A percentile compares a stretch with the other conserved stretches of the same genome.
These are phyloP conservation scores for Hypoxylon fuscum DNA, from an alignment of 495 filamentous ascomycete genomes.

Conservation along the genomic window DNA sequence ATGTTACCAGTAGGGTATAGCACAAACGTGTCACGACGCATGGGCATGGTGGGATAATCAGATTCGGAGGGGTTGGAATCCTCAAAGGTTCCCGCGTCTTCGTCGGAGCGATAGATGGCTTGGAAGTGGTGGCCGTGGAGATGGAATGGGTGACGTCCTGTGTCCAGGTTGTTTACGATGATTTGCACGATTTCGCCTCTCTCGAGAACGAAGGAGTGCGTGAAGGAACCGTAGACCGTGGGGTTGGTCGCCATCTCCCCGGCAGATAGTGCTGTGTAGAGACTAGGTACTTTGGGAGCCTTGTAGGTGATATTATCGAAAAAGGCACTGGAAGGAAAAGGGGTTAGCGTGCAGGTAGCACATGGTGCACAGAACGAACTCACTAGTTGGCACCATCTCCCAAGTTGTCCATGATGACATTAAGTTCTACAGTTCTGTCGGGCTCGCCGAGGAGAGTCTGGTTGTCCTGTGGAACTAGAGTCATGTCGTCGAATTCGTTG, in stretches of 20 bases:
- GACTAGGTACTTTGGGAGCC: conserved; percentile 76
- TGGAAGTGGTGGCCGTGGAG: conserved; percentile 89
- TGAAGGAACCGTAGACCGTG: conserved; percentile 76
- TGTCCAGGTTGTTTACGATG: conserved; percentile 79
- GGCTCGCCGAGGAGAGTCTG: conserved; percentile 63
- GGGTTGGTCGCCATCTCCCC: conserved; percentile 70
- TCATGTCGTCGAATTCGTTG: conserved; percentile 76
- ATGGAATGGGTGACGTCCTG: conserved; percentile 84
- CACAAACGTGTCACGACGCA: conserved; percentile 66
- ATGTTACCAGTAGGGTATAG: conserved; percentile 64
- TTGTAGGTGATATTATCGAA: conserved; percentile 84
- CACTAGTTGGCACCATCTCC: conserved; percentile 80
- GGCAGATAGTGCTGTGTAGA: conserved; percentile 77
- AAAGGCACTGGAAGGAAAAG: conserved; percentile 64
- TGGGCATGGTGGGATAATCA: conserved; percentile 54
- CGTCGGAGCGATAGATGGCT: conserved; percentile 57
- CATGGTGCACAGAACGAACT: conserved; percentile 26
- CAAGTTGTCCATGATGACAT: conserved; percentile 76
- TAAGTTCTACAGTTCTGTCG: conserved; percentile 67
- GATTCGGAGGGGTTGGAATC: conserved; percentile 53
- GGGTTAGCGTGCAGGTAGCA: conserved; percentile 2
- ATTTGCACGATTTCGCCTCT: conserved; percentile 78
- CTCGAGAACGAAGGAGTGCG: conserved; percentile 72
- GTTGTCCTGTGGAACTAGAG: conserved; percentile 72
- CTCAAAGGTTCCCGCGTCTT: conserved; percentile 54